A percentile compares a stretch with the other conserved stretches of the same genome.
phyloP scores from a whole-genome alignment of 1,284 basidiomycete genomes.

The Heliocybe sulcata region DNA sequence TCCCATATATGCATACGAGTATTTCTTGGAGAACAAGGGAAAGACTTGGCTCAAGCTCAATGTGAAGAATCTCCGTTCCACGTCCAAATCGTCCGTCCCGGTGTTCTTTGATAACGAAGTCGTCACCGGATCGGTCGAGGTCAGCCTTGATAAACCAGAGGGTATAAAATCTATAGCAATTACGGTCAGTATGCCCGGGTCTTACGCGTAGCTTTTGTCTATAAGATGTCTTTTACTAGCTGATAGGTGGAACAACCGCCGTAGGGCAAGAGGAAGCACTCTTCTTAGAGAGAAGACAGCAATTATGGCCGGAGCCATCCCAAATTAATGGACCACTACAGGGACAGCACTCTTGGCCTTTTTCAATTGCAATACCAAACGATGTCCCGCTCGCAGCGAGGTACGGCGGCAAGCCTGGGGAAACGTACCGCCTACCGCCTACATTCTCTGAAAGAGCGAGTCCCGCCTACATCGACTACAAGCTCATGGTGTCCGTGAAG shows the following conservation, averaged over 20 bases:
- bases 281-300: slow-evolving; percentile 20
- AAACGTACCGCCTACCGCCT: slow-evolving; percentile 24
- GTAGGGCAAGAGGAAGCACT: slow-evolving; percentile 28
- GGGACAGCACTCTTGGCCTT: slow-evolving; percentile 23
- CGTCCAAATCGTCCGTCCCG: background rate
- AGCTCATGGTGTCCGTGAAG: slow-evolving; percentile 25
- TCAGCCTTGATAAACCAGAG: background rate
- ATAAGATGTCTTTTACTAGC: slow-evolving; percentile 9
- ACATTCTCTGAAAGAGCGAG: slow-evolving; percentile 30
- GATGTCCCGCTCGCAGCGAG: slow-evolving; percentile 18
- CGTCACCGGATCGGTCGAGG: background rate
- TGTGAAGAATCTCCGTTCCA: background rate
- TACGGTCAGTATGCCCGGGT: background rate
- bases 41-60: background rate
- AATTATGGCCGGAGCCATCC: slow-evolving; percentile 15
- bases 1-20: background rate
- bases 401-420: slow-evolving; percentile 14
- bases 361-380: slow-evolving; percentile 22
- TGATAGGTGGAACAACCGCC: slow-evolving; percentile 22
- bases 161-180: background rate
- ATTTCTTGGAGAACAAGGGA: background rate
- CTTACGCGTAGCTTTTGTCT: background rate
- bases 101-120: background rate
- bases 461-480: slow-evolving; percentile 31
- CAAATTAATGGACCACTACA: slow-evolving; percentile 11